Percentiles rank a stretch among this genome's conserved stretches.
Evolutionary conservation across 1,284 basidiomycete genomes (phyloP).

Genomic region (Exsudoporus floridanus): DNA sequence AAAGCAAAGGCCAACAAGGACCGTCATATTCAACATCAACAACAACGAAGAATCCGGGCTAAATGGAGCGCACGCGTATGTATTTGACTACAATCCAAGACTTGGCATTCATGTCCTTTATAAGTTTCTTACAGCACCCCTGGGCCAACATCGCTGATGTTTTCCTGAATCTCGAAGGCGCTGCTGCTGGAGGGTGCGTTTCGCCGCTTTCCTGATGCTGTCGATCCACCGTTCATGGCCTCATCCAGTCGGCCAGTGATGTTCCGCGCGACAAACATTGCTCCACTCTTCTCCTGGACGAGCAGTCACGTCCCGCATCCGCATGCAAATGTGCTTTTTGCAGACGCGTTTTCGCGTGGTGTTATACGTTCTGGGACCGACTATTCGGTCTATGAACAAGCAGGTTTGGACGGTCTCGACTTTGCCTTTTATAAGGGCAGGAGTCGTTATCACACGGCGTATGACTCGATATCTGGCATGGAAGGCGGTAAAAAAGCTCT

Average conservation of each 20-base stretch:
- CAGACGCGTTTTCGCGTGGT: conserved; percentile 63
- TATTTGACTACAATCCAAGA: not conserved
- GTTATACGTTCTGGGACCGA: conserved; percentile 67
- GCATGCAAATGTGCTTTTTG: conserved; percentile 63
- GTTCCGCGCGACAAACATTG: conserved; percentile 61
- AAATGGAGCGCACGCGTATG: conserved; percentile 65
- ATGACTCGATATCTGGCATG: conserved; percentile 58
- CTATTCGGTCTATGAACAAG: conserved; percentile 57
- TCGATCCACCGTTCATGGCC: conserved; percentile 6
- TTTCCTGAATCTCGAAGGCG: conserved; percentile 80
- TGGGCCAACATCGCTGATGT: conserved; percentile 64
- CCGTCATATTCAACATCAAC: conserved; percentile 77
- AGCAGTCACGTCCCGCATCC: conserved; percentile 53
- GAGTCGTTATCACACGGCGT: conserved; percentile 69
- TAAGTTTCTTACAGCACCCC: conserved; percentile 66
- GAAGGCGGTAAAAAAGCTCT: conserved; percentile 53
- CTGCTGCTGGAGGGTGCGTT: conserved; percentile 71
- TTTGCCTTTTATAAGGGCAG: conserved; percentile 72
- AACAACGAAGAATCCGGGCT: conserved; percentile 79
- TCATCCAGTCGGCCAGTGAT: conserved; percentile 57
- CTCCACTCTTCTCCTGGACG: conserved; percentile 51
- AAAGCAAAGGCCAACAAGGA: conserved; percentile 50
- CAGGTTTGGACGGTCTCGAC: conserved; percentile 63
- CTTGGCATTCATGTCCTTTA: not conserved
- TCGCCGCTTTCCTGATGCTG: not conserved